Evolutionary conservation across 2,329 filamentous ascomycete species (phyloP).

Genomic region (Pestalotiopsis sp.): DNA sequence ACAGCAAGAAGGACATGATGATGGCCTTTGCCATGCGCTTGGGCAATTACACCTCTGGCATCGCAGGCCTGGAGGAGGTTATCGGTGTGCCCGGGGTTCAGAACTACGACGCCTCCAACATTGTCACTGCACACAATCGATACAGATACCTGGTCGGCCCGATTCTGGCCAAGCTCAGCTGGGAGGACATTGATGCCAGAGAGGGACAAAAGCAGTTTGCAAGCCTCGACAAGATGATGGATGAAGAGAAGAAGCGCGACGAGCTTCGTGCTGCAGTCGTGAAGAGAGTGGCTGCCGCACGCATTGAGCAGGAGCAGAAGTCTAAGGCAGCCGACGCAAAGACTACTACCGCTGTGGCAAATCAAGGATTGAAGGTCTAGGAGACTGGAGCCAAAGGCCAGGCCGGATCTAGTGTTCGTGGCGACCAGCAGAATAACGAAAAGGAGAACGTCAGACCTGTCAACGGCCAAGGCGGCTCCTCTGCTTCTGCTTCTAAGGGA

Average conservation of each 20-base stretch:
- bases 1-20: slow-evolving; percentile 83
- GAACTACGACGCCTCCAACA: slow-evolving; percentile 67
- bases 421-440: not conserved
- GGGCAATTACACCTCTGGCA: slow-evolving; percentile 78
- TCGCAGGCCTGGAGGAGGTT: slow-evolving; percentile 81
- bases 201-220: not conserved
- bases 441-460: slow-evolving; percentile 7
- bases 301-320: not conserved
- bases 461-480: not conserved
- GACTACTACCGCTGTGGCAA: not conserved
- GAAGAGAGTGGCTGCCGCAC: not conserved
- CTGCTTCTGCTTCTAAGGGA: not conserved
- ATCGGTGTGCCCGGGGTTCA: slow-evolving; percentile 67
- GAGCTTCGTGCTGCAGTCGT: not conserved
- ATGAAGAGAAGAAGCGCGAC: slow-evolving; percentile 4
- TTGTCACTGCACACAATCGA: slow-evolving; percentile 69
- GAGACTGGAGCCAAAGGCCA: slow-evolving; percentile 2
- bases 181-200: slow-evolving; percentile 63
- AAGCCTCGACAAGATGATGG: not conserved
- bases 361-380: slow-evolving; percentile 9
- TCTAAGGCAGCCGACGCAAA: not conserved
- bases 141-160: slow-evolving; percentile 70
- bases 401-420: not conserved
- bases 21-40: slow-evolving; percentile 87
- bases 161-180: slow-evolving; percentile 68